Conservation (phyloP, 306 rosid species). For the Dalbergia cochinchinensis region DNA sequence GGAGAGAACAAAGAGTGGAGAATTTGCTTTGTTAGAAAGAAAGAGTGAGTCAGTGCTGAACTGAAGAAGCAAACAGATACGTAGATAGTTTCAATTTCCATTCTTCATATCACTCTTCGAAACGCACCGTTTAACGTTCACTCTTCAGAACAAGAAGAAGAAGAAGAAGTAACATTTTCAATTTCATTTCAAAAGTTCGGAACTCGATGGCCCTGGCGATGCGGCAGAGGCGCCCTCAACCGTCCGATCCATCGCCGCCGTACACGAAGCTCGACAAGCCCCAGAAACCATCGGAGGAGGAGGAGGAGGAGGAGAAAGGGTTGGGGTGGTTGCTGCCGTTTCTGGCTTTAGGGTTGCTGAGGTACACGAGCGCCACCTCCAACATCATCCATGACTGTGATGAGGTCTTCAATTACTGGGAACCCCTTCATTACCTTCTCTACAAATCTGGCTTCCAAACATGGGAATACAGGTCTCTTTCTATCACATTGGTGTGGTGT, state of each 20-base stretch:
- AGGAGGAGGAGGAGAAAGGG: slow-evolving; percentile 54
- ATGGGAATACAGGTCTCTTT: slow-evolving; percentile 85
- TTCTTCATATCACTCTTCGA: not conserved
- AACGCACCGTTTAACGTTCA: not conserved
- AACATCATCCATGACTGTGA: slow-evolving; percentile 97
- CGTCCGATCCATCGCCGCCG: slow-evolving; percentile 61
- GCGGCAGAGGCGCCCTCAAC: slow-evolving; percentile 71
- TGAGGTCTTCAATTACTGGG: slow-evolving; percentile 99
- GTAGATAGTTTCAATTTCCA: too few relatives aligned
- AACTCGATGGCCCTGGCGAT: slow-evolving; percentile 57
- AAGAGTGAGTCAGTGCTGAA: not conserved
- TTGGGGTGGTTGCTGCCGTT: slow-evolving; percentile 75
- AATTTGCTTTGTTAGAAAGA: slow-evolving; percentile 46
- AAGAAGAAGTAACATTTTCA: slow-evolving; percentile 4
- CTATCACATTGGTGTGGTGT: too few relatives aligned
- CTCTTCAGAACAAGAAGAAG: not conserved
- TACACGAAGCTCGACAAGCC: slow-evolving; percentile 77
- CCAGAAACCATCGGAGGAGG: slow-evolving; percentile 55
- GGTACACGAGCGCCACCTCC: slow-evolving; percentile 93
- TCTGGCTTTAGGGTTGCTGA: slow-evolving; percentile 66
- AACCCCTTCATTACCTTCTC: slow-evolving; percentile 95
- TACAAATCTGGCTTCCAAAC: slow-evolving; percentile 96
- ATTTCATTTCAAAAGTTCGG: not conserved
- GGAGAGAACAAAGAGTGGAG: slow-evolving; percentile 8
- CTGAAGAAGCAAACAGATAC: not conserved